Base-by-base conservation (phyloP, 2,329 filamentous ascomycete genomes). In the Clarireedia homoeocarpa region DNA sequence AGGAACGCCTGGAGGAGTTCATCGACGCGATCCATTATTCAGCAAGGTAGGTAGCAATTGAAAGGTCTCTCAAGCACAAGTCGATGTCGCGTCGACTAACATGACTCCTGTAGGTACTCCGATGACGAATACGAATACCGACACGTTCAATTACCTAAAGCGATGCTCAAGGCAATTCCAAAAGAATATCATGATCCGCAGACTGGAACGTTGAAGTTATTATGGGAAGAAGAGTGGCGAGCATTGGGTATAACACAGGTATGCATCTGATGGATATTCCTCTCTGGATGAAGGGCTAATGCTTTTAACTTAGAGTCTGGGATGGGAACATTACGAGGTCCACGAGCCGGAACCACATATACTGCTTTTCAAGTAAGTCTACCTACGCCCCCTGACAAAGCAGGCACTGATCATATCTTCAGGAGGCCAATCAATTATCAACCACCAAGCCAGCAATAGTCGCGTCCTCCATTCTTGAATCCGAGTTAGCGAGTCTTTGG, bases 161-260 rank as follows among this genome's bases (percentile, higher is more conserved):
- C 90, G 65, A 99, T 99, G 94, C 84, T 99, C 62, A 97, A 97
- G 75, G 88, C 83, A 42, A 97, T 99, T 65, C 94, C 94, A 20
- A 86, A 91, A 71, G 92, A 96, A 62, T 96, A 96, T 73, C 92
- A 95, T 69, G 91, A 96, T 72, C 80, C 84, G 51, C 77, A 83
- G 52, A 90, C 95, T 73, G 94, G 94, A 60, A 97, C 92, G 5
- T 75, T 99, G 72, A 99, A 97, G 77, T 77, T 99, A 64, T 76
- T 99, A 59, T 96, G 92, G 91, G 94, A 99, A 73, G 92, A 97
- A 63, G 94, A 99, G 75, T 99, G 94, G 94, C 85, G 94, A 73
- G 91, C 88, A 38, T 80, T 99, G 69, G 94, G 94, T 51, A 99
- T 99, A 71, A 99, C 94, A 63, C 92, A 96, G 85, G 91, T 95